Conservation (phyloP, 2,329 filamentous ascomycete species). For the Diplodia intermedia region DNA sequence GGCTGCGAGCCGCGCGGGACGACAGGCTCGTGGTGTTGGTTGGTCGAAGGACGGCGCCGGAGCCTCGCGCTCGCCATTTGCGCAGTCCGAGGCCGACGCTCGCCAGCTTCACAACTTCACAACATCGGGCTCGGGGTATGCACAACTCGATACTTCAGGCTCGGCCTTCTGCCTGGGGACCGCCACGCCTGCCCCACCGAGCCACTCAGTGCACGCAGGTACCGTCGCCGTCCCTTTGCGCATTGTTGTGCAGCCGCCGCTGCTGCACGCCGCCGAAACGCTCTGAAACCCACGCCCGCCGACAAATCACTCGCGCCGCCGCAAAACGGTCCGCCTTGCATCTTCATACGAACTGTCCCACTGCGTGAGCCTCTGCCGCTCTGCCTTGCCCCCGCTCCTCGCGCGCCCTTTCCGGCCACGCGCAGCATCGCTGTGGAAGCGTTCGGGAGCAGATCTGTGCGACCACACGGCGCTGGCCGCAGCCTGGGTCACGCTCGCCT, state of each 20-base stretch:
- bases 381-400: not conserved
- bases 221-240: constrained; percentile 12
- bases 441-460: constrained; percentile 14
- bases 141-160: constrained; percentile 1
- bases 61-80: not conserved
- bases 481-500: constrained; percentile 8
- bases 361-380: not conserved
- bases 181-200: no score
- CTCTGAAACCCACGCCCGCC: constrained; percentile 7
- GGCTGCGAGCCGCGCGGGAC: not conserved
- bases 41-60: no score
- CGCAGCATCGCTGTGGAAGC: constrained; percentile 8
- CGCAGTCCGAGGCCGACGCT: not conserved
- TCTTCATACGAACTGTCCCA: not conserved
- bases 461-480: constrained; percentile 5
- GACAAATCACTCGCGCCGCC: no score
- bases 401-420: not conserved
- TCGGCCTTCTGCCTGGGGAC: not conserved
- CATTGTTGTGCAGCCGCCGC: constrained; percentile 17
- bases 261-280: constrained; percentile 27
- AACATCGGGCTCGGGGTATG: not conserved
- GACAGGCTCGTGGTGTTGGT: not conserved
- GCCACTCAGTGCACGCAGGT: constrained; percentile 10
- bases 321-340: not conserved
- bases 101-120: not conserved